Conservation (phyloP, 257 asterid genomes). For the Solanum arcanum region DNA sequence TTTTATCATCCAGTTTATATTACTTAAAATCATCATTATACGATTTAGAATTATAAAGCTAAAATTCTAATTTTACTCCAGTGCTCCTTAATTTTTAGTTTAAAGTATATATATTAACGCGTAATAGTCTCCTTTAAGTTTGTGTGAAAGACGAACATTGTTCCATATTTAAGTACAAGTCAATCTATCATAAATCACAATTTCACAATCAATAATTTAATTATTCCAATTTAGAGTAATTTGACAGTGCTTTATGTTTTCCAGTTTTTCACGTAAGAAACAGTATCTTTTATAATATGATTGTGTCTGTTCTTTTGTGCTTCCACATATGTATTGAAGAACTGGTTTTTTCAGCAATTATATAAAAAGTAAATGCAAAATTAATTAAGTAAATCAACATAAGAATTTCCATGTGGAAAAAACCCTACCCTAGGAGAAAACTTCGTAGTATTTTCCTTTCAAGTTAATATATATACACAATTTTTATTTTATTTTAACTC, state of each 20-base stretch:
- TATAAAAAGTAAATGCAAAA: neutral
- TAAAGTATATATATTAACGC: neutral
- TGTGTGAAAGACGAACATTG: neutral
- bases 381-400: neutral
- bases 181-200: neutral
- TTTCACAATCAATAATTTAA: neutral
- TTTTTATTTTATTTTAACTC: no score
- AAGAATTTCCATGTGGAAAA: neutral
- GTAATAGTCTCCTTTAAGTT: neutral
- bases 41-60: neutral
- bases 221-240: neutral
- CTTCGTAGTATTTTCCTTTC: neutral
- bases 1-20: neutral
- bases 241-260: neutral
- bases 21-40: neutral
- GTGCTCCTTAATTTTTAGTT: neutral
- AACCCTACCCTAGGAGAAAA: neutral
- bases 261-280: neutral
- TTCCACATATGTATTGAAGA: neutral
- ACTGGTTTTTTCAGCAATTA: neutral
- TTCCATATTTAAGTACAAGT: neutral
- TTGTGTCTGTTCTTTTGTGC: neutral
- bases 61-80: neutral
- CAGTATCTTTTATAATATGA: neutral
- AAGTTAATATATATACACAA: no score